phyloP scores from a whole-genome alignment of 2,329 filamentous ascomycete species.

The Epichloe sibirici region DNA sequence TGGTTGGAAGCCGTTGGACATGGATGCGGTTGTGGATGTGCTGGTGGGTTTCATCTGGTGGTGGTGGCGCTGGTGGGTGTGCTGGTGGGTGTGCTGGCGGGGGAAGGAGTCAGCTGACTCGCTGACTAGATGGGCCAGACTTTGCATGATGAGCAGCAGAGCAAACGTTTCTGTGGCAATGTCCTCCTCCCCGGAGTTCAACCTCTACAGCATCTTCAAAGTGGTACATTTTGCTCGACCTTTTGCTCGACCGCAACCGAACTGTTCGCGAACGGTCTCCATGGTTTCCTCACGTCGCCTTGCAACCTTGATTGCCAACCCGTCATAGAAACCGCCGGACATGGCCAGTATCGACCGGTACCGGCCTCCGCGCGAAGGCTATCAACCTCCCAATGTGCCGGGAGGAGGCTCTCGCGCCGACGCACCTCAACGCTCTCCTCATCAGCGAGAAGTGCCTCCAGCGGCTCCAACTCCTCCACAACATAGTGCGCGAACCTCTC shows the following conservation, averaged over 20 bases:
- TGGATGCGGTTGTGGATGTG: no score
- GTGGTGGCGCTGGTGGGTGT: background rate
- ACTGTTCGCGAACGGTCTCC: conserved; percentile 7
- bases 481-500: conserved; percentile 41
- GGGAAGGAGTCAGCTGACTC: conserved; percentile 3
- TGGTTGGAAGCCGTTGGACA: no score
- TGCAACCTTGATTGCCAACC: conserved; percentile 12
- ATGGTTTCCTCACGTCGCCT: conserved; percentile 14
- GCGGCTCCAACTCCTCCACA: conserved; percentile 50
- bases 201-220: background rate
- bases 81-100: background rate
- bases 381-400: conserved; percentile 39
- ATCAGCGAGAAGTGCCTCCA: conserved; percentile 44
- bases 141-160: background rate
- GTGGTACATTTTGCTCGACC: background rate
- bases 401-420: conserved; percentile 27
- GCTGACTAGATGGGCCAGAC: background rate
- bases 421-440: conserved; percentile 37
- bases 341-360: conserved; percentile 53
- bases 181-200: background rate
- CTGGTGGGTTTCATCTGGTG: no score
- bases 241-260: background rate
- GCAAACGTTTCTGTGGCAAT: background rate
- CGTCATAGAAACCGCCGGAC: conserved; percentile 13
- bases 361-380: conserved; percentile 42